Conservation (phyloP, 1,284 basidiomycete genomes). For the Trichosporon inkin region DNA sequence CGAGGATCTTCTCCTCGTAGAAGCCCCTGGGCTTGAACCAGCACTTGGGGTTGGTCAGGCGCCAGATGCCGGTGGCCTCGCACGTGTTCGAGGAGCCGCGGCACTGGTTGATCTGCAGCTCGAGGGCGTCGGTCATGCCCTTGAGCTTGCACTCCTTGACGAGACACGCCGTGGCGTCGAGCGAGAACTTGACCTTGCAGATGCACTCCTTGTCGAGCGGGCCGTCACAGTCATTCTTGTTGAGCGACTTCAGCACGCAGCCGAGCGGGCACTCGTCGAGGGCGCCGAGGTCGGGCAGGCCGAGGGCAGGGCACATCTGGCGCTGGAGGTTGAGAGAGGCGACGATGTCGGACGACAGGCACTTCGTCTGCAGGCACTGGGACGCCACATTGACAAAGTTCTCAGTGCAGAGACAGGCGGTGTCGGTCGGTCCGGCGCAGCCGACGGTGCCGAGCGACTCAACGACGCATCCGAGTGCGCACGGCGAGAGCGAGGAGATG, state of each 20-base stretch:
- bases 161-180: not conserved
- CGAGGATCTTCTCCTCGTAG: constrained; percentile 7
- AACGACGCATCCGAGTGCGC: constrained; percentile 7
- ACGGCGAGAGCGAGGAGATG: constrained; percentile 8
- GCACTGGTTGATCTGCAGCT: not conserved
- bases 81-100: not conserved
- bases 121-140: not conserved
- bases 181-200: constrained; percentile 7
- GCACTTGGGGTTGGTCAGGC: constrained; percentile 2
- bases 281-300: constrained; percentile 8
- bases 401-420: constrained; percentile 11
- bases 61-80: constrained; percentile 1
- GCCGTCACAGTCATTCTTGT: constrained; percentile 1
- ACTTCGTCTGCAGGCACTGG: not conserved
- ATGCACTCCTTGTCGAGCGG: constrained; percentile 15
- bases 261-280: not conserved
- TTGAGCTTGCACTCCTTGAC: constrained; percentile 1
- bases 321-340: constrained; percentile 1
- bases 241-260: constrained; percentile 5
- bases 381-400: constrained; percentile 9
- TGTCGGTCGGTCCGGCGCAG: constrained; percentile 15
- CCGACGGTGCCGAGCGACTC: not conserved
- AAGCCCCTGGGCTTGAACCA: not conserved
- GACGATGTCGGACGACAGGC: not conserved
- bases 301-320: constrained; percentile 11